Evolutionary conservation across 768 basidiomycete species (phyloP).

Genomic region (Russula olivacea): DNA sequence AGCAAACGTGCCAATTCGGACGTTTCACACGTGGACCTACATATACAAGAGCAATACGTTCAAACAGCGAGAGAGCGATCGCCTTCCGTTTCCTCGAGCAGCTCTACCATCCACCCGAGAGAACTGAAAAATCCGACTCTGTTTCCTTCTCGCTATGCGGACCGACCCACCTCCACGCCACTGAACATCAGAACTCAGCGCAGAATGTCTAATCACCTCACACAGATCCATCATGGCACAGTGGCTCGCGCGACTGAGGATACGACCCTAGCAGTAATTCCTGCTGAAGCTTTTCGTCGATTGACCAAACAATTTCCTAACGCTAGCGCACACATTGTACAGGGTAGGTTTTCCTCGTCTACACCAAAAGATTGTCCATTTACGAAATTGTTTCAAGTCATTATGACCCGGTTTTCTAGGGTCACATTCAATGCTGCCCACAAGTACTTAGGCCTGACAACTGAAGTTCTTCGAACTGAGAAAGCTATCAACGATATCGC

Average conservation of each 20-base stretch:
- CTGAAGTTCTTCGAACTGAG: conserved; percentile 93
- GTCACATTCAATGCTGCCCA: conserved; percentile 98
- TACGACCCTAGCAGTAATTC: conserved; percentile 96
- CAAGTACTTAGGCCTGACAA: conserved; percentile 90
- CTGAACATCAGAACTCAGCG: conserved; percentile 9
- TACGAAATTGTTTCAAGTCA: conserved; percentile 44
- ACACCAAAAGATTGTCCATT: not conserved
- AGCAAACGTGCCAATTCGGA: conserved; percentile 52
- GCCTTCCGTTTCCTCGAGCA: conserved; percentile 57
- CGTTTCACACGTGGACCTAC: conserved; percentile 53
- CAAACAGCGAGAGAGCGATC: conserved; percentile 38
- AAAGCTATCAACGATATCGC: conserved; percentile 97
- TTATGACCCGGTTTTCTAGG: conserved; percentile 90
- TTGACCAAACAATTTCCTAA: conserved; percentile 96
- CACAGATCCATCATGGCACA: conserved; percentile 56
- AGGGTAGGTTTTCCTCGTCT: conserved; percentile 47
- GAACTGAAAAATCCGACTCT: conserved; percentile 31
- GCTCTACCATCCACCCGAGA: conserved; percentile 59
- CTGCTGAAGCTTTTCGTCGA: conserved; percentile 91
- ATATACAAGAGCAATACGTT: conserved; percentile 26
- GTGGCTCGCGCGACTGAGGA: conserved; percentile 93
- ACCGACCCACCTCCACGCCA: conserved; percentile 17
- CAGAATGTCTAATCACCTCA: conserved; percentile 15
- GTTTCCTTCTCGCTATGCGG: conserved; percentile 15
- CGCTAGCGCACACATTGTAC: conserved; percentile 92